Conservation (phyloP, 768 basidiomycete species). For the Tylopilus rubrobrunneus region DNA sequence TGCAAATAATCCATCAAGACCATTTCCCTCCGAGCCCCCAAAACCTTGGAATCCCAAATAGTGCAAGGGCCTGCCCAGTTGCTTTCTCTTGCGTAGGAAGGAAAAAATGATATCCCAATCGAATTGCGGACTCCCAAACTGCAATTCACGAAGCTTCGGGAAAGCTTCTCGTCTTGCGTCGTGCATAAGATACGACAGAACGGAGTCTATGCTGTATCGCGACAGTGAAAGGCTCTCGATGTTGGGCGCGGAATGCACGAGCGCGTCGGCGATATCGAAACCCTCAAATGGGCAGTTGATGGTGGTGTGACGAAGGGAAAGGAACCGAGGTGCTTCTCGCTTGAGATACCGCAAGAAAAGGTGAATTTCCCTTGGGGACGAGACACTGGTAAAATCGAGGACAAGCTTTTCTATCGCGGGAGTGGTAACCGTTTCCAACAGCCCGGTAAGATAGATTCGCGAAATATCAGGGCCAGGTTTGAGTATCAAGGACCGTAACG, state of each 20-base stretch:
- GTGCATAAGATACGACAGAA: constrained; percentile 24
- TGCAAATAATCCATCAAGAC: constrained; percentile 20
- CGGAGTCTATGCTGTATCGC: constrained; percentile 21
- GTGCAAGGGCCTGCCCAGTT: constrained; percentile 16
- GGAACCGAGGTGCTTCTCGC: constrained; percentile 24
- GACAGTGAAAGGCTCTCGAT: constrained; percentile 24
- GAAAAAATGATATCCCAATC: constrained; percentile 27
- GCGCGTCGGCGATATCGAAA: constrained; percentile 19
- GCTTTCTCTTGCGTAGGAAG: constrained; percentile 25
- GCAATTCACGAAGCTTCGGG: constrained; percentile 13
- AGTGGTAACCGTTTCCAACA: constrained; percentile 21
- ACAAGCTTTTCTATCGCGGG: constrained; percentile 24
- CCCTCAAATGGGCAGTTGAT: constrained; percentile 25
- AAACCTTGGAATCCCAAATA: constrained; percentile 22
- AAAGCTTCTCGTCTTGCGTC: constrained; percentile 28
- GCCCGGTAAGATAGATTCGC: constrained; percentile 23
- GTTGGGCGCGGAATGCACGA: constrained; percentile 25
- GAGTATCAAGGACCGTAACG: constrained; percentile 18
- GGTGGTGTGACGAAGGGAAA: constrained; percentile 20
- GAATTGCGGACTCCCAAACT: constrained; percentile 25
- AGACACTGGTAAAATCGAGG: constrained; percentile 24
- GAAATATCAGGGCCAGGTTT: constrained; percentile 28
- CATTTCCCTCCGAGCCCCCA: constrained; percentile 13
- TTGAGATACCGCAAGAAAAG: constrained; percentile 27
- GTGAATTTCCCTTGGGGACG: constrained; percentile 27